Percentiles rank a stretch among this genome's conserved stretches.
These are phyloP conservation scores for Dendrocalamus latiflorus DNA, from an alignment of 202 grass and related monocot species.

Conservation along the genomic window DNA sequence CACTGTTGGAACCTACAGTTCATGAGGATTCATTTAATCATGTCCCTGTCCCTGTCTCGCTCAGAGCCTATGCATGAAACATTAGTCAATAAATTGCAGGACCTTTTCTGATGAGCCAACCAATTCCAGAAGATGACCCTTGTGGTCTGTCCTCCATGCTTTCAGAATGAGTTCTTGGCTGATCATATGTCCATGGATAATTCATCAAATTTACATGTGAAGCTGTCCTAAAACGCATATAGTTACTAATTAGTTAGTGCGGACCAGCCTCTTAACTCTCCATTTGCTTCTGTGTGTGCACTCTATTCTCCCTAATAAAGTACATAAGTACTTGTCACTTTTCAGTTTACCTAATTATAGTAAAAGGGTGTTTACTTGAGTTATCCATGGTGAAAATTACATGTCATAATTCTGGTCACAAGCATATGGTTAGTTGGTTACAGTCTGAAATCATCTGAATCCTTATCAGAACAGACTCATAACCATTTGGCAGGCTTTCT, in stretches of 20 bases:
- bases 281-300: not conserved
- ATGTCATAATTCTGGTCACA: not conserved
- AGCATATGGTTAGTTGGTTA: not conserved
- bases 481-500: not conserved
- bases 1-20: slow-evolving; percentile 5
- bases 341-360: not conserved
- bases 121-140: slow-evolving; percentile 24
- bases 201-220: not conserved
- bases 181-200: not conserved
- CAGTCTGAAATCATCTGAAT: slow-evolving; percentile 19
- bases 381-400: not conserved
- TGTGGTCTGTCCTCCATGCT: not conserved
- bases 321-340: not conserved
- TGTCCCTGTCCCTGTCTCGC: not conserved
- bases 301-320: not conserved
- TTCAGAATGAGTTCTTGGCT: slow-evolving; percentile 3
- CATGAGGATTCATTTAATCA: slow-evolving; percentile 1
- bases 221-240: not conserved
- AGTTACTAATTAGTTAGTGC: not conserved
- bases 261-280: not conserved
- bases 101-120: not conserved
- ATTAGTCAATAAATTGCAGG: slow-evolving; percentile 6
- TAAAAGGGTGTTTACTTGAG: not conserved
- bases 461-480: slow-evolving; percentile 3
- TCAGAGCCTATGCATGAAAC: not conserved